Evolutionary conservation across 352 stramenopile genomes (phyloP), one percentile per base, ranked within the genome.

Genomic region (Thalassiosira oceanica): DNA sequence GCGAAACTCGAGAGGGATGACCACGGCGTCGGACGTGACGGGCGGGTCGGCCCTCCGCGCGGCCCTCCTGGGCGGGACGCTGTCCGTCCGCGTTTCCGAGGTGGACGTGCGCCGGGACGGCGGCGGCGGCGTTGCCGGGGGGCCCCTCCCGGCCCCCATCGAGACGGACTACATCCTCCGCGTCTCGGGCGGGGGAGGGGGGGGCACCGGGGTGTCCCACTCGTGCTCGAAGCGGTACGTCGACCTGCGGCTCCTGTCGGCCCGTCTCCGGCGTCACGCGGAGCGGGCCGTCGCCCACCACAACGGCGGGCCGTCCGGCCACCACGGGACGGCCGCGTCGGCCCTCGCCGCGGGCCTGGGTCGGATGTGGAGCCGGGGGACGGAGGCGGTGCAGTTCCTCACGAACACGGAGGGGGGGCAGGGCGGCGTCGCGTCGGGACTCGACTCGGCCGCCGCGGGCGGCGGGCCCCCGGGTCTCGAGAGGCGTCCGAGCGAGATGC

Each of bases 111-210:
- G 48, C 2, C 64, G 64, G 13, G n/a, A 11, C 16, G 33, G 6
- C 6, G 35, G 37, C 18, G 35, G 4, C 24, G 15, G 16, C 16
- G 3, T 27, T 13, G 36, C 36, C 24, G 20, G 3, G 16, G 16
- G 8, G 8, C 23, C 15, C 24, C 6, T 29, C 23, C 23, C 18
- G 21, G 27, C 10, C 39, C 21, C 23, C 2, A 68, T 77, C 18
- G 66, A 77, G 27, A 72, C 66, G 2, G 66, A 77, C 58, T 77
- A 77, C 27, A 77, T 77, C 4, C 27, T 77, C 1, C 26, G 50
- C 13, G 31, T 77, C 2, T 13, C 13, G 20, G 18, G 20, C 4
- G 21, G 8, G 3, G 20, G 33, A 16, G 20, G 8, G 3, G 16
- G 29, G 20, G 7, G 20, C 35, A 15, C 24, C 28, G 23, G 20